Evolutionary conservation across 352 stramenopile genomes (phyloP).

Genomic region (Globisporangium carolinianum): DNA sequence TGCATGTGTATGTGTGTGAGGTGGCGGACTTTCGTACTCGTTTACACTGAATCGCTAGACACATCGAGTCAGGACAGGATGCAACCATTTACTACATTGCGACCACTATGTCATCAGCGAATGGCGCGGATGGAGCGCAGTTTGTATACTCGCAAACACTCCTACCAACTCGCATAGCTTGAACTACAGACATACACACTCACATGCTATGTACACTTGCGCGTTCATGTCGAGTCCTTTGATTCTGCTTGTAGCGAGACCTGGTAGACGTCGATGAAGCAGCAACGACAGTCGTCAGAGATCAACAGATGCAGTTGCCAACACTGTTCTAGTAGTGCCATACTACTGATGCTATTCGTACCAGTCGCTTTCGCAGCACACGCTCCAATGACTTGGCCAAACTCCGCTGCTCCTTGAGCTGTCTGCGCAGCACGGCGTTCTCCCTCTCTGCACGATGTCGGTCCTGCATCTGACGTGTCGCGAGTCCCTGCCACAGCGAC

Average conservation of each 20-base stretch:
- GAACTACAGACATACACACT: too few species aligned
- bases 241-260: neutral
- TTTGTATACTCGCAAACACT: too few species aligned
- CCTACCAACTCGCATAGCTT: too few species aligned
- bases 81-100: too few species aligned
- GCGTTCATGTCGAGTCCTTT: neutral
- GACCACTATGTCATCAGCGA: too few species aligned
- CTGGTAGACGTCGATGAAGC: neutral
- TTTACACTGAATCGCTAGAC: too few species aligned
- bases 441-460: neutral
- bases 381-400: constrained; percentile 6
- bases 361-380: constrained; percentile 4
- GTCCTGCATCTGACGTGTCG: constrained; percentile 1
- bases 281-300: too few species aligned
- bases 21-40: too few species aligned
- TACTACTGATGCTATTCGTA: neutral
- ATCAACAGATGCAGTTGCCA: neutral
- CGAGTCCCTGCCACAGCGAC: constrained; percentile 4
- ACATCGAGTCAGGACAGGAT: too few species aligned
- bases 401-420: constrained; percentile 5
- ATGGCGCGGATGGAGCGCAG: too few species aligned
- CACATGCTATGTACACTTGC: neutral
- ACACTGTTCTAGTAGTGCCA: neutral
- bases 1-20: neutral
- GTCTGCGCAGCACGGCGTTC: constrained; percentile 1